Conservation (phyloP, 371 early-diverging fungal genomes). For the Zychaea mexicana region DNA sequence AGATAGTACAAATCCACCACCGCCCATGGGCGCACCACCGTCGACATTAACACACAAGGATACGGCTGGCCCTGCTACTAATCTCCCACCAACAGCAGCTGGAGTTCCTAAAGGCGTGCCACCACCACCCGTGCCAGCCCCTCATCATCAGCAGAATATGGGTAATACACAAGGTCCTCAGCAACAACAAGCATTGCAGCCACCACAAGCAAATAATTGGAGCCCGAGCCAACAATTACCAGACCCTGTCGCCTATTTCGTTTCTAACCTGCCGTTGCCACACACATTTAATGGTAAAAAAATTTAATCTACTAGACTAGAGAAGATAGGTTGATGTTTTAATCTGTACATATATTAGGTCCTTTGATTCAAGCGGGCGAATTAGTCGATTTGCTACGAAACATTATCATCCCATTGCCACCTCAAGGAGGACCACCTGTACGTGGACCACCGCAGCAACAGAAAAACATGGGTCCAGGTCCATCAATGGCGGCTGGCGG, state of each 20-base stretch:
- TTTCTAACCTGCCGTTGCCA: conserved; percentile 56
- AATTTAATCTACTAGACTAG: neutral
- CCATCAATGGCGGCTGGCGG: conserved; percentile 28
- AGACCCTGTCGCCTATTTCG: conserved; percentile 61
- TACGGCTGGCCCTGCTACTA: no score
- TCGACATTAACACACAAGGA: no score
- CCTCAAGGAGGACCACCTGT: conserved; percentile 24
- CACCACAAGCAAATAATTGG: conserved; percentile 7
- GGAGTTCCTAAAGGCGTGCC: neutral
- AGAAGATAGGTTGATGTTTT: neutral
- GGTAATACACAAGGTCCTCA: neutral
- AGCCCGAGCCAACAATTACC: conserved; percentile 34
- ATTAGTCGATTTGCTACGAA: conserved; percentile 54
- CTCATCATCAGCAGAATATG: neutral
- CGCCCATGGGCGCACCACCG: conserved; percentile 8
- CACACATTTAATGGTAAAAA: conserved; percentile 48
- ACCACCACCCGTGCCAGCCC: no score
- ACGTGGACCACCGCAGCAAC: conserved; percentile 11
- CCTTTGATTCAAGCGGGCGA: conserved; percentile 53
- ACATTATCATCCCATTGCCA: conserved; percentile 46
- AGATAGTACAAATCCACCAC: conserved; percentile 4
- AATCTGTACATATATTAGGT: conserved; percentile 17
- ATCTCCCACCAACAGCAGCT: neutral
- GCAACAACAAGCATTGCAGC: conserved; percentile 9
- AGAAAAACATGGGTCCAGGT: conserved; percentile 14